Evolutionary conservation across 192 early-diverging fungal species (phyloP), one percentile per base, ranked within the genome.

Genomic region (Gonapodya sp.): DNA sequence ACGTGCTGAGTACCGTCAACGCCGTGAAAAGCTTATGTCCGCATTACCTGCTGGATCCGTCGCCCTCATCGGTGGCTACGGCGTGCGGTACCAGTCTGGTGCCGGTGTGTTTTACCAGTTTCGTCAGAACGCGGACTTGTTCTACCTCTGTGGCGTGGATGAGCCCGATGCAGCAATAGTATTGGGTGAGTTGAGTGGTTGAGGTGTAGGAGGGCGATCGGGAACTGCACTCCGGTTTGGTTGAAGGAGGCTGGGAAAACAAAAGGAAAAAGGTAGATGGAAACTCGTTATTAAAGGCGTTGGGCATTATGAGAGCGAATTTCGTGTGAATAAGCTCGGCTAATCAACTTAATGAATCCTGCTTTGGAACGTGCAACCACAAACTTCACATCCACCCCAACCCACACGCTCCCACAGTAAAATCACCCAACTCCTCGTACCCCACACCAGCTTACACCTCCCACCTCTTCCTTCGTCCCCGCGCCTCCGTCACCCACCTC

Each of bases 41-140:
- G 78, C 84, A 1, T 83, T 94, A 31, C 92, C 94, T 2, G 87
- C 92, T 73, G 87, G 89, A 35, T 91, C 92, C 73, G 82, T 92
- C 0, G 91, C 91, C 30, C 82, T 99, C 34, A 87, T 91, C 24
- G 88, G 93, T 18, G 93, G 95, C 0, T 91, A 95, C 81, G 87
- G 88, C 0, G 91, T 95, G 78, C 87, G 93, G 24, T 99, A 95
- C 84, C 90, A 93, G 84, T 93, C 96, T 79, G 92, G 94, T 74
- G 94, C 94, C 78, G 95, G 97, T 73, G 97, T 99, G 88, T 93
- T 86, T 79, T 95, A 99, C 83, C 92, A 91, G 32, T 99, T 96
- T 84, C 94, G 96, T 81, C 97, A 99, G 83, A 89, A 94, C 80
- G 95, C 96, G 1, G 93, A 99, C 81, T 91, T 97, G 83, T 86